phyloP scores from a whole-genome alignment of 345 rosid genomes.

The Bruguiera sexangula region DNA sequence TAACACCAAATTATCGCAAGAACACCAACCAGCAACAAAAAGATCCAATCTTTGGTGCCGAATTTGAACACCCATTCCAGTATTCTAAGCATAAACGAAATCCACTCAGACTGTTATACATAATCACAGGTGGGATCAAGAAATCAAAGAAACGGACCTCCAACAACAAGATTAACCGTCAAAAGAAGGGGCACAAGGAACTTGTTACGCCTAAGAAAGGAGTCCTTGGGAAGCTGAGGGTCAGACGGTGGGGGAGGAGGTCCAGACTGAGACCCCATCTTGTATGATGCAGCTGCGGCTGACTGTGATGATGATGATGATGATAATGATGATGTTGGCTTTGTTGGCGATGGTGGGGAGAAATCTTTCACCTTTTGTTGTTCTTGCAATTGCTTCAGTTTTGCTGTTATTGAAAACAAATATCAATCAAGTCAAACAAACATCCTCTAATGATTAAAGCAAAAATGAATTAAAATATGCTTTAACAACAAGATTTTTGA shows the following conservation, averaged over 20 bases:
- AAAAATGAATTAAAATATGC: too few relatives aligned
- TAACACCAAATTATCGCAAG: too few relatives aligned
- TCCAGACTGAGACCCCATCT: slow-evolving; percentile 47
- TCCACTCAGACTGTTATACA: too few relatives aligned
- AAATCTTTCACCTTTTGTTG: slow-evolving; percentile 27
- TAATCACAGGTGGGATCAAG: neutral
- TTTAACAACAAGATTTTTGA: neutral
- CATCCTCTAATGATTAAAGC: neutral
- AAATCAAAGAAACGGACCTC: neutral
- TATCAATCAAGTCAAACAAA: neutral
- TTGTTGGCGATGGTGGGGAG: too few relatives aligned
- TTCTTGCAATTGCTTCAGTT: slow-evolving; percentile 40
- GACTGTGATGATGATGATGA: slow-evolving; percentile 6
- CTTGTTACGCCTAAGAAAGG: neutral
- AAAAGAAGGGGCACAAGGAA: neutral
- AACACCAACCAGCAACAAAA: neutral
- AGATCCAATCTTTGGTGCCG: neutral
- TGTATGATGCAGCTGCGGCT: slow-evolving; percentile 51
- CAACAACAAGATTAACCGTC: neutral
- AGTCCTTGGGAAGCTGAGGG: neutral
- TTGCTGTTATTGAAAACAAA: slow-evolving; percentile 30
- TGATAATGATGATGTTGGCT: too few relatives aligned
- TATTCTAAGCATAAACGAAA: slow-evolving; percentile 7
- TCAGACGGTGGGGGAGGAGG: slow-evolving; percentile 26
- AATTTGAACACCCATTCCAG: slow-evolving; percentile 8